Base-by-base conservation (phyloP, 2,329 filamentous ascomycete genomes). In the Mycosphaerella arachidis region DNA sequence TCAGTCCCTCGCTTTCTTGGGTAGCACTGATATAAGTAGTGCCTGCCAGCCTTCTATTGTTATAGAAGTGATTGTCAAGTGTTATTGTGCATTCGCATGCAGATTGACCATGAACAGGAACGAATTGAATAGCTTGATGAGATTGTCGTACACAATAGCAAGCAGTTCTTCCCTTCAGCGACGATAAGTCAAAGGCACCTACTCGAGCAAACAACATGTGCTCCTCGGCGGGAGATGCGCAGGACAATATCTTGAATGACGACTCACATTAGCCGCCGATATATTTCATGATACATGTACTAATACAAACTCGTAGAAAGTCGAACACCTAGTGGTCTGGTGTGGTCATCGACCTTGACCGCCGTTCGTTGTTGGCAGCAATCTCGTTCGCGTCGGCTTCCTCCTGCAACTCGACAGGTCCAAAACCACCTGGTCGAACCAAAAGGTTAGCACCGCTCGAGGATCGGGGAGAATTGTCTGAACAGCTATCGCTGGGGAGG, bases 351-450 rank as follows among this genome's bases (percentile, higher is more conserved):
- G 48, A 58, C 9, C 51, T 58, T 30, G 56, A 60, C 6, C 61
- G 52, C 33, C 57, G 51, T 33, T 52, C 31, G 31, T 56, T 53
- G 30, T 52, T 58, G 5, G 16, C 53, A 1, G 51, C 50, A 24
- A 59, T 56, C 9, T 58, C 43, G 16, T 58, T 35, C 29, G 45
- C 55, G 9, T 63, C 55, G 29, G 56, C 48, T 43, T 55, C 56
- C 48, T 67, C 63, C 48, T 69, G 63, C 10, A 60, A 37, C 54
- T 66, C 66, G 8, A 50, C 50, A n/a, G 64, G 59, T 12, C 66
- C 75, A 69, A 80, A 80, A 0, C 78, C 79, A 57, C 40, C 40
- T 43, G 35, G 10, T 37, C 8, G 35, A 37, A 13, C 7, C n/a
- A 43, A n/a, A 43, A 43, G 1, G 40, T 43, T 43, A 43, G 40